Evolutionary conservation across 495 filamentous ascomycete genomes (phyloP), one percentile per base, ranked within the genome.

Genomic region (Penicillium argentinense): DNA sequence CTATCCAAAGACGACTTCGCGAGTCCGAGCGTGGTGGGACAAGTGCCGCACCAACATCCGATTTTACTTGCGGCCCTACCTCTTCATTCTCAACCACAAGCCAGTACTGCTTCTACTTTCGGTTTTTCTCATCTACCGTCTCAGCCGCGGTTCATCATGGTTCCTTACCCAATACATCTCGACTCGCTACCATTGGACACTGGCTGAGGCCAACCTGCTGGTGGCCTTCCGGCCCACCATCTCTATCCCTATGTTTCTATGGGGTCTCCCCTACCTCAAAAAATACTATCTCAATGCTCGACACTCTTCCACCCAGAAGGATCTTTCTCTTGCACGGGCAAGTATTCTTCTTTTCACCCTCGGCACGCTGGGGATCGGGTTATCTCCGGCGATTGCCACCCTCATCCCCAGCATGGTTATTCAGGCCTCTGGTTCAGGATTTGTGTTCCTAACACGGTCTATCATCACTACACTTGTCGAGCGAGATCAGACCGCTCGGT

Each of bases 101-200:
- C 67, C 66, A 9, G 58, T 79, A 11, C 46, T 72, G 1, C 63
- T 80, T 8, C 66, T 81, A 36, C 60, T 81, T 18, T 49, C 68
- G 3, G 68, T 70, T 4, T 82, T 81, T 42, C 47, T 80, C n/a
- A 66, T 79, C 26, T 76, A 78, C 44, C 67, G 73, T 0, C 60
- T 80, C 42, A 72, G 73, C 25, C 68, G 75, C 1, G 74, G 72
- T n/a, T 74, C 74, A 19, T 64, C 73, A 3, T 68, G 69, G 50
- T 74, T 81, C 42, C 57, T 84, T 12, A 54, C 74, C 4, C 80
- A 83, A 51, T 82, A 83, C 52, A 72, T 80, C 16, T 82, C 78
- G 41, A 76, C 69, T 3, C 69, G 79, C 26, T 85, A 81, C 51
- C 62, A 67, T 9, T 76, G 77, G 72, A 76, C 68, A 3, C 51